Evolutionary conservation across 192 early-diverging fungal genomes (phyloP), one percentile per base, ranked within the genome.

Genomic region (Coemansia javaensis): DNA sequence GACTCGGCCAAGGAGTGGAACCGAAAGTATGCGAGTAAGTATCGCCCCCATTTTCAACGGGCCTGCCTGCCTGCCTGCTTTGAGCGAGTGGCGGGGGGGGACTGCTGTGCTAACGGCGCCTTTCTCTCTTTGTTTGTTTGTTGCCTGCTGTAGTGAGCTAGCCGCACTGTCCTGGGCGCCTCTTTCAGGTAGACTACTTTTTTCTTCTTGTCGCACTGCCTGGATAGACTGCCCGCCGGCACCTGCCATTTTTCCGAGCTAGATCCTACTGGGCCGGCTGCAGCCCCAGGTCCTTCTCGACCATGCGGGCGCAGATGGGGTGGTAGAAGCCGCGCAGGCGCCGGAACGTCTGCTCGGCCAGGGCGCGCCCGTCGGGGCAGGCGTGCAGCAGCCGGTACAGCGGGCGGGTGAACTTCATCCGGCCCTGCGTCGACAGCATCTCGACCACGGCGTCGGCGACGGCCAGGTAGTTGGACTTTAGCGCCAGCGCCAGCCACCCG

Each of bases 1-100:
- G 66, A 79, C 33, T 93, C 89, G 32, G 93, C 95, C 43, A 69
- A 83, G 56, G 95, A 98, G 52, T 98, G 92, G 91, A 94, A 91
- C 44, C 80, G 88, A 63, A 95, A 95, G 72, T 88, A 86, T 78
- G 88, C 86, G 22, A 83, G 59, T 66, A 66, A 57, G 71, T 63
- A 21, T 20, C 28, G 25, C 25, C 25, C 25, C 25, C 4, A 27
- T 25, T 25, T 25, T 6, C 24, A 2, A 2, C 3, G 24, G 3
- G 3, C 24, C 24, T 25, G 24, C 3, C 2, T 25, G 28, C 7
- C 28, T 10, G 28, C 28, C 28, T 30, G 28, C 28, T 30, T n/a
- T n/a, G n/a, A n/a, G n/a, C n/a, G n/a, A n/a, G n/a, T n/a, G n/a
- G n/a, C n/a, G n/a, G n/a, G n/a, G n/a, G n/a, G n/a, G n/a, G n/a